Evolutionary conservation across 2,329 filamentous ascomycete species (phyloP), one percentile per base, ranked within the genome.

Genomic region (Aspergillus novofumigatus): DNA sequence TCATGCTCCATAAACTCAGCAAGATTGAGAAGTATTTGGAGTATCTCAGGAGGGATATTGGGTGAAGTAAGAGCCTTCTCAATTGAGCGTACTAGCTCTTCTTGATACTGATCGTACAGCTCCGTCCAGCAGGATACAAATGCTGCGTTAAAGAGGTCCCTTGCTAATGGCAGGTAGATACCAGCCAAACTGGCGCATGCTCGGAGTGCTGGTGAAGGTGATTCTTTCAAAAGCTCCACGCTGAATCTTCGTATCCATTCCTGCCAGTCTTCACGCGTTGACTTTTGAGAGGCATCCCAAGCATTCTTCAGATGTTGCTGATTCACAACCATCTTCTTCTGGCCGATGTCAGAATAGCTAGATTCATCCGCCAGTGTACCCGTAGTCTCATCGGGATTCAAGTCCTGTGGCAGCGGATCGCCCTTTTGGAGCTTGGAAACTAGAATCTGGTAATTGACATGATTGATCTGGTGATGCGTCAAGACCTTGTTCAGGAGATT

Each of bases 1-100:
- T 99, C 95, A 69, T 99, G 94, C 72, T 99, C 94, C 94, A 99
- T 99, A 73, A 99, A 99, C 72, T 99, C 94, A 23, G 94, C 94
- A 52, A 99, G 82, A 69, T 99, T 99, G 51, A 99, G 85, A 28
- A 99, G 81, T 51, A 97, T 88, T 59, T 96, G 93, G 8, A 99
- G 80, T 63, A 99, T 88, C 73, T 99, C 95, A 0, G 95, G 94
- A 0, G 94, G 93, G 11, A 99, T 95, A 65, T 97, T 93, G 53
- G 93, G 89, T 3, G 93, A 97, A 54, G 92, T 94, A 65, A 99
- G 89, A 0, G 95, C 94, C 60, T 90, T 91, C 73, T 99, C 94
- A 53, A 99, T 96, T 25, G 95, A 96, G 53, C 89, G 87, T 52
- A 99, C 95, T 44, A 99, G 83, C 72, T 99, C 94, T 69, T 99